Evolutionary conservation across 1,139 yeast species (phyloP), one percentile per base, ranked within the genome.

Genomic region (Maudiozyma humilis): DNA sequence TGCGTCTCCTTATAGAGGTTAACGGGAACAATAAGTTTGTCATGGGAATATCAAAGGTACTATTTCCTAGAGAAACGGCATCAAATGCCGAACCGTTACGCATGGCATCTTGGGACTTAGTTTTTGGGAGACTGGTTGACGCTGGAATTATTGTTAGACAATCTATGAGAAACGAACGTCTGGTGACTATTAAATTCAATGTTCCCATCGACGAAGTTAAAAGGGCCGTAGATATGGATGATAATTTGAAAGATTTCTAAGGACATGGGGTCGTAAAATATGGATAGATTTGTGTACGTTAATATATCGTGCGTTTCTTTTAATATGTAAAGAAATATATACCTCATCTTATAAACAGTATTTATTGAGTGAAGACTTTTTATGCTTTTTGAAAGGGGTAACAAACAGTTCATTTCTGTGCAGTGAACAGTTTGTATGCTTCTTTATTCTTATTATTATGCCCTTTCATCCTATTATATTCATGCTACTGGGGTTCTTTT

Each of bases 81-180:
- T 38, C 46, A 8, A 46, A 51, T 13, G 35, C 49, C n/a, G 55
- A 49, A 19, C 62, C 59, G 45, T 46, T 61, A 33, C 53, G 65
- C 36, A 55, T 62, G 7, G 44, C 55, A 32, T 60, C 65, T 1
- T 62, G 65, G 65, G 69, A 66, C 41, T 63, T 51, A 40, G 44
- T 64, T 2, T 49, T 68, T 2, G 70, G 73, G 41, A 94, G 86
- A 53, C 67, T 91, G 44, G 76, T 77, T 6, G 96, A 87, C 49
- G 79, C 79, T 38, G 97, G 97, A 0, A 67, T 89, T 15, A 54
- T 91, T 2, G 68, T 77, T 2, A 80, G 78, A 54, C 94, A 85
- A 57, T 74, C 74, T 44, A 68, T 76, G 47, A 73, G 74, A 43
- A 81, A 88, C 29, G 94, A 86, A 55, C 70, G 95, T 45, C 67